Evolutionary conservation across 192 early-diverging fungal species (phyloP).

Genomic region (Martensiomyces pterosporus): DNA sequence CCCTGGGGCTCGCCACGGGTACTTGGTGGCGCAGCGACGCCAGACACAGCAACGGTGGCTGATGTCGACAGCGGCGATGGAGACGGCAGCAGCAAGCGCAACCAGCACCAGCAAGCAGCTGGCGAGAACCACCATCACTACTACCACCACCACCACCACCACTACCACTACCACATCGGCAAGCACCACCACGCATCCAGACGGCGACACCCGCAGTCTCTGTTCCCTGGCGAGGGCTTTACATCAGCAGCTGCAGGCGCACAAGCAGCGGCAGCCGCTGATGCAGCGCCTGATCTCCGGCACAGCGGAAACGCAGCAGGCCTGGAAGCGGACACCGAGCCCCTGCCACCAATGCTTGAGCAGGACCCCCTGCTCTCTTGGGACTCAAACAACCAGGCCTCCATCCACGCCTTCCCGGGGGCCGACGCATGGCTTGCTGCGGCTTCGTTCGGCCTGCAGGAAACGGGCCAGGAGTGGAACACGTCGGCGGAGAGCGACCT

Average conservation of each 20-base stretch:
- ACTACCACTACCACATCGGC: slow-evolving; percentile 30
- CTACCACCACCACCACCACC: slow-evolving; percentile 26
- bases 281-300: too few relatives aligned
- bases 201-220: slow-evolving; percentile 10
- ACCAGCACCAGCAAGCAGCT: background rate
- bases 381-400: background rate
- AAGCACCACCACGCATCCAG: slow-evolving; percentile 15
- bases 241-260: too few relatives aligned
- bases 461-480: slow-evolving; percentile 30
- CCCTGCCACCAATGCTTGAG: too few relatives aligned
- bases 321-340: too few relatives aligned
- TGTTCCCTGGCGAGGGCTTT: background rate
- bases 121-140: background rate
- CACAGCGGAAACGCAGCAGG: too few relatives aligned
- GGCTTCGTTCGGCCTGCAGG: slow-evolving; percentile 26
- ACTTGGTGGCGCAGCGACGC: background rate
- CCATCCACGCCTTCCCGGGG: background rate
- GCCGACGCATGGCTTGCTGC: too few relatives aligned
- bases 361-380: background rate
- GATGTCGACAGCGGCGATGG: slow-evolving; percentile 13
- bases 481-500: slow-evolving; percentile 5
- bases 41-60: slow-evolving; percentile 14
- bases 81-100: too few relatives aligned
- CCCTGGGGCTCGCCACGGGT: slow-evolving; percentile 21
- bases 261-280: too few relatives aligned